Base-by-base conservation (phyloP, 1,284 basidiomycete species). In the Ganoderma resinaceum region DNA sequence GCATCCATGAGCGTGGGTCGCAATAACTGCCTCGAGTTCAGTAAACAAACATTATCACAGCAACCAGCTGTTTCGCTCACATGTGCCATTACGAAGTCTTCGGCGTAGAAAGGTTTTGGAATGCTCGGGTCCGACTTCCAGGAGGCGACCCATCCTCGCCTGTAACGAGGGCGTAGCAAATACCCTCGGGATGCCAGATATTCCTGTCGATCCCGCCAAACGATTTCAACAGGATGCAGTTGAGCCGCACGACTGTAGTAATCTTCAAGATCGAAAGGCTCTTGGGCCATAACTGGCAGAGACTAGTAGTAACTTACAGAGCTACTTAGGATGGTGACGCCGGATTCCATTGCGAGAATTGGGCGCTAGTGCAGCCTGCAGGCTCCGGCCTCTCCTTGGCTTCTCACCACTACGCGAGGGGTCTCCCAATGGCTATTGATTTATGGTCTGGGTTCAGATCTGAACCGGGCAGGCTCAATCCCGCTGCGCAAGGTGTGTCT, bases 41-140 rank as follows among this genome's bases (percentile, higher is more conserved):
- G 46, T 52, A 26, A 14, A 52, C 4, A 14, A 18, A 52, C 4
- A 14, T 18, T 20, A 31, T 16, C 7, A 3, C 31, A 33, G 6
- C 16, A 18, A 33, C 5, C n/a, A 20, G 9, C 9, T 33, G 18
- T 14, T 33, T 8, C 6, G 18, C 52, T 55, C 23, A 55, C 53
- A 20, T 55, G 31, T 18, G 53, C 18, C 20, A 20, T 33, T 2
- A 8, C 20, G 31, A 33, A 55, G 31, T 55, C 53, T 55, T 55
- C 53, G 2, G 53, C 31, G 12, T 33, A 31, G 26, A 3, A 29
- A 4, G 26, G 68, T 38, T 11, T 33, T 46, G 7, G 43, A 63
- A 37, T 70, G 66, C 43, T 72, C 69, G 35, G 66, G 18, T 43
- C 62, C 16, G 46, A 33, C 33, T 26, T 57, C 71, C 71, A 69